Base-by-base conservation (phyloP, 495 filamentous ascomycete species). In the Annulohypoxylon bovei region DNA sequence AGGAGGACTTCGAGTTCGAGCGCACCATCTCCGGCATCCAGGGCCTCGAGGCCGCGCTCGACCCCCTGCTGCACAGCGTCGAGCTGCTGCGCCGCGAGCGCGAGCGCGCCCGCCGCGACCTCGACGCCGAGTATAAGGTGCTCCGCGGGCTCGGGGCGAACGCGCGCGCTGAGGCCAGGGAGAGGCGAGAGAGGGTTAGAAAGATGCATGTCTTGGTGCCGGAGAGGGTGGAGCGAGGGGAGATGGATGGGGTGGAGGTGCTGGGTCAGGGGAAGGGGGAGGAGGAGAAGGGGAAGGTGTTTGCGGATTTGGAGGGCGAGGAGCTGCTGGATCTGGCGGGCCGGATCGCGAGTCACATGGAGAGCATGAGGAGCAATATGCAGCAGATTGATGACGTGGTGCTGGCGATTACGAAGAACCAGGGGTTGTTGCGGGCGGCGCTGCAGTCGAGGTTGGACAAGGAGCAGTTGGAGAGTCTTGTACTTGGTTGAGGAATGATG, bases 361-460 rank as follows among this genome's bases (percentile, higher is more conserved):
- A 84, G 68, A 84, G 72, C 83, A 89, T 84, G 88, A 86, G 77
- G 77, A 87, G 71, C 81, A 91, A 82, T 74, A 84, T 81, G 76
- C 86, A 77, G 42, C 82, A 84, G 75, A 79, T 84, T 22, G 80
- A 83, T 0, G 83, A 81, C 0, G 76, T 85, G 18, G 63, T 81
- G 46, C 81, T 80, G 5, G 78, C 77, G 4, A 79, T 84, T 18
- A 73, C 68, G 46, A 78, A 75, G 68, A 81, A 70, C 79, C 85
- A 81, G 75, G 86, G 67, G 54, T 79, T 73, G 59, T 65, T 76
- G 39, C 78, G 72, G 75, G 75, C 73, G 39, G 75, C 78, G 67
- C 72, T 81, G 76, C 81, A 76, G 73, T 78, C 71, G 70, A 81
- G 76, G 74, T 73, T 79, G 67, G 83, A 76, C 25, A 84, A 70